phyloP scores from a whole-genome alignment of 352 stramenopile genomes.

The Pythium coloratum region DNA sequence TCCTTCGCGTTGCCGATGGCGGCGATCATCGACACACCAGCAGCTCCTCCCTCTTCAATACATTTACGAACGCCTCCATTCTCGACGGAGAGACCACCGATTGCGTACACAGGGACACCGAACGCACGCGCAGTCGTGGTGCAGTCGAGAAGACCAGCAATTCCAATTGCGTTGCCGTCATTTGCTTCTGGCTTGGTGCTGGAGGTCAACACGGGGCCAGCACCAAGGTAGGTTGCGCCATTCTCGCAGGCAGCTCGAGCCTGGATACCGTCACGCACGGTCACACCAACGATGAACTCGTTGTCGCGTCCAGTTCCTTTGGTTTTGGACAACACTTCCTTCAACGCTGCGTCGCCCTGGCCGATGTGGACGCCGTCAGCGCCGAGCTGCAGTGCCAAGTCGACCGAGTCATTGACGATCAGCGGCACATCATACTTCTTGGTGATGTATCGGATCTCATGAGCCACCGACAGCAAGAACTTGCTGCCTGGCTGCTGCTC shows the following conservation, averaged over 20 bases:
- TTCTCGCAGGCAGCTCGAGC: constrained; percentile 38
- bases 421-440: constrained; percentile 40
- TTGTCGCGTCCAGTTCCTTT: neutral
- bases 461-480: constrained; percentile 42
- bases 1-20: constrained; percentile 45
- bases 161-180: constrained; percentile 45
- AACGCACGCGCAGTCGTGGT: constrained; percentile 27
- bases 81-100: constrained; percentile 44
- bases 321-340: constrained; percentile 20
- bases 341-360: constrained; percentile 38
- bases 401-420: constrained; percentile 59
- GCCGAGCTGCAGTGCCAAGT: constrained; percentile 42
- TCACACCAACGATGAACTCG: constrained; percentile 57
- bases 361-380: constrained; percentile 60
- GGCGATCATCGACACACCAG: constrained; percentile 51
- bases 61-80: constrained; percentile 40
- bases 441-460: constrained; percentile 41
- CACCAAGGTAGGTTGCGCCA: constrained; percentile 52
- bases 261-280: constrained; percentile 46
- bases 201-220: constrained; percentile 50
- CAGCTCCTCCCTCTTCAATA: constrained; percentile 37
- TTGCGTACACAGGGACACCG: constrained; percentile 49
- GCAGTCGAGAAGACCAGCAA: constrained; percentile 37
- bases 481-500: constrained; percentile 17
- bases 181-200: constrained; percentile 59